A percentile compares a stretch with the other conserved stretches of the same genome.
Evolutionary conservation across 78 protist genomes (phyloP).

Genomic region (Cavenderia fasciculata): DNA sequence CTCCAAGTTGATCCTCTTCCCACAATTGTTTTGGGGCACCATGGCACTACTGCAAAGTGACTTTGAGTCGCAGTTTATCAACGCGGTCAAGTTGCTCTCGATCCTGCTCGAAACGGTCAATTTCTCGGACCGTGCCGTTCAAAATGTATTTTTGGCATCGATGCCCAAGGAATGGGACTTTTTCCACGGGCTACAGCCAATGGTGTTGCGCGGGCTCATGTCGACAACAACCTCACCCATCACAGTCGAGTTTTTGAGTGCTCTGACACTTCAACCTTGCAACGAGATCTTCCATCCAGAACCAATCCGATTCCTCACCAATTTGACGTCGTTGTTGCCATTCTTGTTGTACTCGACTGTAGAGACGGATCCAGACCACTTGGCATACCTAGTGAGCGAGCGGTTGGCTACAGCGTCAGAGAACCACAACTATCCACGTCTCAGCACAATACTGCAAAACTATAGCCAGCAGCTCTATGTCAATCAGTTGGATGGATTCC

Average conservation of each 20-base stretch:
- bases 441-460: slow-evolving; percentile 35
- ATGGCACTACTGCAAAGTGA: slow-evolving; percentile 50
- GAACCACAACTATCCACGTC: slow-evolving; percentile 1
- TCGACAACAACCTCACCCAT: slow-evolving; percentile 3
- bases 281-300: slow-evolving; percentile 78
- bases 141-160: slow-evolving; percentile 68
- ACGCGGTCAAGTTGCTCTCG: slow-evolving; percentile 53
- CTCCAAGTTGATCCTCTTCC: slow-evolving; percentile 47
- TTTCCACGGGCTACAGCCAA: slow-evolving; percentile 67
- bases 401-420: slow-evolving; percentile 26
- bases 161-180: slow-evolving; percentile 75
- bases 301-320: slow-evolving; percentile 53
- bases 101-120: slow-evolving; percentile 32
- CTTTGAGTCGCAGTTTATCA: slow-evolving; percentile 40
- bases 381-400: not conserved
- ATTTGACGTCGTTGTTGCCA: slow-evolving; percentile 36
- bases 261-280: slow-evolving; percentile 59
- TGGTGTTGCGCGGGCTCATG: slow-evolving; percentile 58
- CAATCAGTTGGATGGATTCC: slow-evolving; percentile 31
- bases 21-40: slow-evolving; percentile 71
- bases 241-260: slow-evolving; percentile 34
- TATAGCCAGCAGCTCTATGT: slow-evolving; percentile 9
- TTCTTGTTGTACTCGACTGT: slow-evolving; percentile 35
- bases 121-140: slow-evolving; percentile 59
- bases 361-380: not conserved